A percentile compares a stretch with the other conserved stretches of the same genome.
phyloP scores from a whole-genome alignment of 371 early-diverging fungal species.

The Apophysomyces ossiformis region DNA sequence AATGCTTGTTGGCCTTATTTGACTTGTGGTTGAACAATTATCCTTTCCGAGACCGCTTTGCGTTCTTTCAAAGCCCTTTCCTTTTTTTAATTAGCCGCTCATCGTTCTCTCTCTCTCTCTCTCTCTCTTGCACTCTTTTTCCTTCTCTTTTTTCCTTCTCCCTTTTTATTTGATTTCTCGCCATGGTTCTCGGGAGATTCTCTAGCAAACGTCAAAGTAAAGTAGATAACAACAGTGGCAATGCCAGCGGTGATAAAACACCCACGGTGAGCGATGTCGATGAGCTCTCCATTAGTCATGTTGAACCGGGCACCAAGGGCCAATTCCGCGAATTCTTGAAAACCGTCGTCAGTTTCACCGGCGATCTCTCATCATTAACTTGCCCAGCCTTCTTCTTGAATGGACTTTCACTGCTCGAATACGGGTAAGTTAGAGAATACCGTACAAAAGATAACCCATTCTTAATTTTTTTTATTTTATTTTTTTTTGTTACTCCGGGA shows the following conservation, averaged over 20 bases:
- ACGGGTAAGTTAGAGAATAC: conserved; percentile 51
- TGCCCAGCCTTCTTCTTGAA: conserved; percentile 76
- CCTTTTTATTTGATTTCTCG: background rate
- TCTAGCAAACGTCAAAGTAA: conserved; percentile 2
- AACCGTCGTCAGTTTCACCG: conserved; percentile 71
- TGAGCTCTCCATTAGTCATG: conserved; percentile 34
- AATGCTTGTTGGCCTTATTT: too few relatives aligned
- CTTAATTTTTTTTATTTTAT: background rate
- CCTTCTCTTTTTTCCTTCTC: background rate
- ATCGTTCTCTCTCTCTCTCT: too few relatives aligned
- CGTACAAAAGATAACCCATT: too few relatives aligned
- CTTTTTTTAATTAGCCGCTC: too few relatives aligned
- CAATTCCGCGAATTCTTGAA: conserved; percentile 45
- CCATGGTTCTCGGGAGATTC: conserved; percentile 4
- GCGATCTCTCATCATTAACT: conserved; percentile 74
- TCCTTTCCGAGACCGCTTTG: too few relatives aligned
- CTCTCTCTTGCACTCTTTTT: background rate
- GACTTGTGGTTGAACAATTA: too few relatives aligned
- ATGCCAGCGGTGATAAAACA: conserved; percentile 20
- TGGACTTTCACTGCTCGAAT: conserved; percentile 73
- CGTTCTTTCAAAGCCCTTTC: too few relatives aligned
- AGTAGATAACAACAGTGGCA: background rate
- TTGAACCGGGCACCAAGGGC: conserved; percentile 34
- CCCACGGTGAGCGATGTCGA: conserved; percentile 37
- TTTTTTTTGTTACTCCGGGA: background rate